Conservation (phyloP, 2,329 filamentous ascomycete species). For the Colletotrichum scovillei region DNA sequence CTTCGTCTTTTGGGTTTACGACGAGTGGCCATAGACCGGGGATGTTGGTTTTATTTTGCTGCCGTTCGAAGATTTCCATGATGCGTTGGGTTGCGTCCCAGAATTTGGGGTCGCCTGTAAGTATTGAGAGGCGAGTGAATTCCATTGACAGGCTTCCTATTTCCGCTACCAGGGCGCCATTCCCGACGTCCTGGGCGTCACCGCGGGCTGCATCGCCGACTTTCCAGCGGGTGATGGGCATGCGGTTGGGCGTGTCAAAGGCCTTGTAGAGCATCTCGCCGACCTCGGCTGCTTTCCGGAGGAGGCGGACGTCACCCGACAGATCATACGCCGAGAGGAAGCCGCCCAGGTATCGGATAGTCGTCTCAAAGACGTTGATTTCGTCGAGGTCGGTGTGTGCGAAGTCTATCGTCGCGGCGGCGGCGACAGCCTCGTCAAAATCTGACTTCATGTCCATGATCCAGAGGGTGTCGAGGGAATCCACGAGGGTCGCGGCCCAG, state of each 20-base stretch:
- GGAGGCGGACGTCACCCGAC: constrained; percentile 51
- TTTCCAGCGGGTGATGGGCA: constrained; percentile 50
- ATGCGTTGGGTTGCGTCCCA: constrained; percentile 82
- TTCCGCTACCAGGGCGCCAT: constrained; percentile 63
- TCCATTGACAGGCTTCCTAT: constrained; percentile 77
- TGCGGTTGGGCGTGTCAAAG: constrained; percentile 60
- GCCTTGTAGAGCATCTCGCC: constrained; percentile 60
- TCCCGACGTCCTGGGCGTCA: constrained; percentile 35
- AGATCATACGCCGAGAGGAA: constrained; percentile 62
- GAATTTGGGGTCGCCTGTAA: constrained; percentile 77
- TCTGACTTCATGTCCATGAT: constrained; percentile 71
- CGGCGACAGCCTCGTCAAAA: constrained; percentile 64
- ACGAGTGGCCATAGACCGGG: constrained; percentile 81
- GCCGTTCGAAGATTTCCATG: constrained; percentile 73
- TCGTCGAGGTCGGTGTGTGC: constrained; percentile 50
- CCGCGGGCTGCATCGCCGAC: constrained; percentile 41
- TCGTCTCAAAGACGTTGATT: constrained; percentile 57
- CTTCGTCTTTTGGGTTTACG: constrained; percentile 68
- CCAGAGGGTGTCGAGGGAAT: constrained; percentile 70
- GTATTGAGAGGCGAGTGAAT: constrained; percentile 77
- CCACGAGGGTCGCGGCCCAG: constrained; percentile 70
- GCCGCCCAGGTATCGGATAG: constrained; percentile 57
- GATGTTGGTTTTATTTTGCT: constrained; percentile 74
- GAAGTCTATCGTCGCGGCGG: constrained; percentile 62
- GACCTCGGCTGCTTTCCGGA: constrained; percentile 57